Percentiles rank a stretch among this genome's conserved stretches.
phyloP scores from a whole-genome alignment of 768 basidiomycete genomes.

The Imleria badia region DNA sequence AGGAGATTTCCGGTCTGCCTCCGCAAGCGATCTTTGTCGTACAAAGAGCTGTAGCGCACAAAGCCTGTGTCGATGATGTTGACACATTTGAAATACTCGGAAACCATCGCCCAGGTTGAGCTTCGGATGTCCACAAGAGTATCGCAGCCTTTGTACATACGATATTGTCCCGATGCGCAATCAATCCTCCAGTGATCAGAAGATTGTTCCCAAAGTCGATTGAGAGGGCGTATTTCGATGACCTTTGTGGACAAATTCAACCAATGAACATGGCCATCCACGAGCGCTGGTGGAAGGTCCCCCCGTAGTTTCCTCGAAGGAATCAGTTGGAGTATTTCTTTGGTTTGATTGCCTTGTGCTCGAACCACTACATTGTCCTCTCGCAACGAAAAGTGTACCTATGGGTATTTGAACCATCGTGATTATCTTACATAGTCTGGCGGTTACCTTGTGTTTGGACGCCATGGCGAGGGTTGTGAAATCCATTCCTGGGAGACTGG shows the following conservation, averaged over 20 bases:
- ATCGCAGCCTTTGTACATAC: neutral
- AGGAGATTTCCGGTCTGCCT: too few relatives aligned
- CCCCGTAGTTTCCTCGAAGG: constrained; percentile 5
- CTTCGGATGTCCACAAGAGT: constrained; percentile 17
- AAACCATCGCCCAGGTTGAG: too few relatives aligned
- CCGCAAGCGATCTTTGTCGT: too few relatives aligned
- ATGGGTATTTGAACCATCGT: neutral
- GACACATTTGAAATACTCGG: too few relatives aligned
- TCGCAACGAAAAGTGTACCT: constrained; percentile 18
- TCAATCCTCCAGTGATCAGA: constrained; percentile 19
- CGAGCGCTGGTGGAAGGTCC: constrained; percentile 18
- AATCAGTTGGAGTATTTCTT: constrained; percentile 14
- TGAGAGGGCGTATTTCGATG: constrained; percentile 24
- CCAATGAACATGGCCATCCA: constrained; percentile 23
- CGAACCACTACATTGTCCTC: constrained; percentile 5
- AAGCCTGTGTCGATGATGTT: too few relatives aligned
- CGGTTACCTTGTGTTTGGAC: neutral
- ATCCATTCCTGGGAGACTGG: neutral
- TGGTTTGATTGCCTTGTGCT: neutral
- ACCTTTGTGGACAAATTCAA: constrained; percentile 9
- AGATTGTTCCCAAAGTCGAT: constrained; percentile 18
- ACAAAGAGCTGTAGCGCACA: too few relatives aligned
- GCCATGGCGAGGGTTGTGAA: neutral
- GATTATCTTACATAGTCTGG: neutral
- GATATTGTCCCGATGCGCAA: neutral